Evolutionary conservation across 441 rosid species (phyloP).

Genomic region (Gossypium gossypioides): DNA sequence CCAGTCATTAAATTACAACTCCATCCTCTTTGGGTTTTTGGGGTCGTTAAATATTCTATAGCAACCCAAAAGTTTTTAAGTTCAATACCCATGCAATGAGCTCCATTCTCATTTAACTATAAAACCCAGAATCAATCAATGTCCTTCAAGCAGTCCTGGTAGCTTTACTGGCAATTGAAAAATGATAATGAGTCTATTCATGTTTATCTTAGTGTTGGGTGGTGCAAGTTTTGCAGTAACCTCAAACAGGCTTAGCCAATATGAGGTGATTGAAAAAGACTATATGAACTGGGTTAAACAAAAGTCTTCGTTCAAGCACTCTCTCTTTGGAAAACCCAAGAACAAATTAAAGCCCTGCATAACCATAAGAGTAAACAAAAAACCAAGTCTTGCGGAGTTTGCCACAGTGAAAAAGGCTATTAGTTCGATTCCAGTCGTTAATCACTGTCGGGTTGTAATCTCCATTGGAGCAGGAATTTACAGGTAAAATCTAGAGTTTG

Average conservation of each 20-base stretch:
- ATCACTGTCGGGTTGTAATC: conserved; percentile 76
- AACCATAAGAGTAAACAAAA: conserved; percentile 49
- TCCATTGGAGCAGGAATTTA: conserved; percentile 70
- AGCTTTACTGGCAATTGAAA: neutral
- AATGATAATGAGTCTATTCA: conserved; percentile 19
- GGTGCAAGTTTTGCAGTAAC: conserved; percentile 8
- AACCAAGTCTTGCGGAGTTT: conserved; percentile 55
- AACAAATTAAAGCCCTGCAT: conserved; percentile 76
- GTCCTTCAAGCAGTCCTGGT: neutral
- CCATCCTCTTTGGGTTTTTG: neutral
- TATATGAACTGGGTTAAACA: conserved; percentile 70
- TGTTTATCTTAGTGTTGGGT: conserved; percentile 20
- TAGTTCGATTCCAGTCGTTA: conserved; percentile 71
- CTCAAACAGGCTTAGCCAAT: conserved; percentile 9
- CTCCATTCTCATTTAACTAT: neutral
- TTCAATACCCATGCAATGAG: neutral
- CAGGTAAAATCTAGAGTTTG: conserved; percentile 17
- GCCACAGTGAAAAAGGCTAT: conserved; percentile 75
- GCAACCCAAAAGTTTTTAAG: neutral
- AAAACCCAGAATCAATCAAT: neutral
- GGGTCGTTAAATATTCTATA: neutral
- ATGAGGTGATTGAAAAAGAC: conserved; percentile 17
- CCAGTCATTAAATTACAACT: conserved; percentile 22
- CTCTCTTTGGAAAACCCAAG: conserved; percentile 59
- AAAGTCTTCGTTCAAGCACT: conserved; percentile 62